These are phyloP conservation scores for Tephrocybe sp. DNA, from an alignment of 768 basidiomycete species.

Conservation along the genomic window DNA sequence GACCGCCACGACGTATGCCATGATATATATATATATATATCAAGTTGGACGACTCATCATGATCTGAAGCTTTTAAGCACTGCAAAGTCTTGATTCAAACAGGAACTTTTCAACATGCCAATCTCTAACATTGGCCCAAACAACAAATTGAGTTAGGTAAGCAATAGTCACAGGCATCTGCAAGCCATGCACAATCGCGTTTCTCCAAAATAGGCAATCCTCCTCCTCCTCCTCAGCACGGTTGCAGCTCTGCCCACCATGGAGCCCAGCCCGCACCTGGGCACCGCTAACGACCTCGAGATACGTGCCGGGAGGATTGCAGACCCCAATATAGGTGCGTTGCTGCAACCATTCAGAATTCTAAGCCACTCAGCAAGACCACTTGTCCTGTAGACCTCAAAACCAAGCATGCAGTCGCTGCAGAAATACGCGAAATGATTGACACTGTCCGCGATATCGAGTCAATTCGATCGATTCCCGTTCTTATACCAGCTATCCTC, in stretches of 20 bases:
- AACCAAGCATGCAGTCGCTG: conserved; percentile 67
- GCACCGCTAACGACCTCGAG: conserved; percentile 60
- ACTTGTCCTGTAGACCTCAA: conserved; percentile 54
- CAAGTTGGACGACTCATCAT: too few relatives aligned
- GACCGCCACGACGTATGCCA: too few relatives aligned
- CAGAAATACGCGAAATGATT: conserved; percentile 79
- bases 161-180: too few relatives aligned
- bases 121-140: too few relatives aligned
- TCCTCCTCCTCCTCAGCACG: neutral
- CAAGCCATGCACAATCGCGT: neutral
- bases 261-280: conserved; percentile 33
- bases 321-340: conserved; percentile 70
- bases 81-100: too few relatives aligned
- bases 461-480: conserved; percentile 64
- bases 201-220: conserved; percentile 24
- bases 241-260: conserved; percentile 29
- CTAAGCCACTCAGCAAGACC: conserved; percentile 3
- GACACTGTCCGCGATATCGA: conserved; percentile 79
- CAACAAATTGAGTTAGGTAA: too few relatives aligned
- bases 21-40: too few relatives aligned
- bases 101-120: too few relatives aligned
- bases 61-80: too few relatives aligned
- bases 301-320: conserved; percentile 70
- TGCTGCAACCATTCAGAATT: neutral
- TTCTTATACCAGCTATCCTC: conserved; percentile 71